Evolutionary conservation across 768 basidiomycete species (phyloP).

Genomic region (Suillus discolor): DNA sequence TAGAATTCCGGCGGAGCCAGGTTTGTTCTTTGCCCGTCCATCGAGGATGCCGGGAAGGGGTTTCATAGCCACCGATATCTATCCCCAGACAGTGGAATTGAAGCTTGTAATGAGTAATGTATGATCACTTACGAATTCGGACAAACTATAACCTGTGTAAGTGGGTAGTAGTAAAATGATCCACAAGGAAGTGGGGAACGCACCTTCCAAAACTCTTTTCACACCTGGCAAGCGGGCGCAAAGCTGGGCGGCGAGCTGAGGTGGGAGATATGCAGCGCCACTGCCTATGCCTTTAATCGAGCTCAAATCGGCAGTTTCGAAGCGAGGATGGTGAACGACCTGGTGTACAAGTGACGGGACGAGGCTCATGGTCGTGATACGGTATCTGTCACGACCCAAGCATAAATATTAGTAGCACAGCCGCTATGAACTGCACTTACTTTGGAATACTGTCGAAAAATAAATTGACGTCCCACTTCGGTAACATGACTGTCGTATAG

Average conservation of each 20-base stretch:
- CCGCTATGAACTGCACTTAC: slow-evolving; percentile 33
- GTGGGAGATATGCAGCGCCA: slow-evolving; percentile 65
- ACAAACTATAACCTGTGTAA: slow-evolving; percentile 60
- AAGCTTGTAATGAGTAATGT: neutral
- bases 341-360: slow-evolving; percentile 63
- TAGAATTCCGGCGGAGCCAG: slow-evolving; percentile 53
- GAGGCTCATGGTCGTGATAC: slow-evolving; percentile 44
- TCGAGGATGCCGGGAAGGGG: slow-evolving; percentile 43
- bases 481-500: slow-evolving; percentile 48
- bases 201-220: slow-evolving; percentile 44
- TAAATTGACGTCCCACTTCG: slow-evolving; percentile 53
- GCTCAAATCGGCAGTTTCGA: slow-evolving; percentile 50
- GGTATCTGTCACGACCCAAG: slow-evolving; percentile 41
- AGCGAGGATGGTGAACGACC: slow-evolving; percentile 47
- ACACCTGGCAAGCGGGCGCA: slow-evolving; percentile 31
- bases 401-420: neutral
- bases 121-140: slow-evolving; percentile 48
- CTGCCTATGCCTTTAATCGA: slow-evolving; percentile 40
- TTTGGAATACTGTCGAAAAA: slow-evolving; percentile 54
- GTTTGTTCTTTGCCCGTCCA: slow-evolving; percentile 35
- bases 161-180: neutral
- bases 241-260: slow-evolving; percentile 44
- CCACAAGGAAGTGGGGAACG: slow-evolving; percentile 4
- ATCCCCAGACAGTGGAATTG: neutral
- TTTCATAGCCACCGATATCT: slow-evolving; percentile 28